Percentiles rank a stretch among this genome's conserved stretches.
These are phyloP conservation scores for Magnaporthiopsis rhizophila DNA, from an alignment of 2,329 filamentous ascomycete species.

Conservation along the genomic window DNA sequence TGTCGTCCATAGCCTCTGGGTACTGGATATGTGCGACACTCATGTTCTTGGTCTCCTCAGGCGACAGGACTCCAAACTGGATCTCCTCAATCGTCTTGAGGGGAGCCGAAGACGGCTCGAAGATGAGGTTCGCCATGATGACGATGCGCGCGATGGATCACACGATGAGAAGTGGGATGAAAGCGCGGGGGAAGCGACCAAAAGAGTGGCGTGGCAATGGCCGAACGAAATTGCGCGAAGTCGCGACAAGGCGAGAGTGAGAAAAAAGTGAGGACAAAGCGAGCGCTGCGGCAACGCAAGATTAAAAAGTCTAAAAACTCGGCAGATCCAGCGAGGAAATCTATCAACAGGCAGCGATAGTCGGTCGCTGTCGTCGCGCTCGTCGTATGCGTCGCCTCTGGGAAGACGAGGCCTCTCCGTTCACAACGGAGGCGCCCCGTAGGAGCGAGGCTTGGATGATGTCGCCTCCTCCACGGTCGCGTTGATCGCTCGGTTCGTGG, in stretches of 20 bases:
- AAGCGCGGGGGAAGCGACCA: conserved; percentile 7
- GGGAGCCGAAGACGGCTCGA: conserved; percentile 86
- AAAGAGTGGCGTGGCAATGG: neutral
- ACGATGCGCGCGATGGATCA: conserved; percentile 16
- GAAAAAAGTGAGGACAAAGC: neutral
- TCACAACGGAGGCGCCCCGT: conserved; percentile 6
- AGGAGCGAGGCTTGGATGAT: conserved; percentile 8
- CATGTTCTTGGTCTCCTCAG: conserved; percentile 99
- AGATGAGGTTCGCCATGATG: conserved; percentile 87
- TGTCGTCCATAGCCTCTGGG: conserved; percentile 99
- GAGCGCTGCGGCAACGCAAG: neutral
- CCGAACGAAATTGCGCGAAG: conserved; percentile 2
- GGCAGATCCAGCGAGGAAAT: neutral
- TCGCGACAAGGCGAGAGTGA: conserved; percentile 3
- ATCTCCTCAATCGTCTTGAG: conserved; percentile 98
- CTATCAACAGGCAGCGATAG: neutral
- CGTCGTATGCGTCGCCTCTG: neutral
- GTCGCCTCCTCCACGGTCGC: conserved; percentile 8
- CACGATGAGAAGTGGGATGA: conserved; percentile 6
- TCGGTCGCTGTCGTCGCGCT: neutral
- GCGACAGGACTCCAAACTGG: conserved; percentile 94
- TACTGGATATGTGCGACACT: conserved; percentile 94
- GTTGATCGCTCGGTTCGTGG: conserved; percentile 5
- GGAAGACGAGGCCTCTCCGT: conserved; percentile 4
- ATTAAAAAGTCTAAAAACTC: neutral